Base-by-base conservation (phyloP, 257 asterid species). In the Osmanthus fragrans region DNA sequence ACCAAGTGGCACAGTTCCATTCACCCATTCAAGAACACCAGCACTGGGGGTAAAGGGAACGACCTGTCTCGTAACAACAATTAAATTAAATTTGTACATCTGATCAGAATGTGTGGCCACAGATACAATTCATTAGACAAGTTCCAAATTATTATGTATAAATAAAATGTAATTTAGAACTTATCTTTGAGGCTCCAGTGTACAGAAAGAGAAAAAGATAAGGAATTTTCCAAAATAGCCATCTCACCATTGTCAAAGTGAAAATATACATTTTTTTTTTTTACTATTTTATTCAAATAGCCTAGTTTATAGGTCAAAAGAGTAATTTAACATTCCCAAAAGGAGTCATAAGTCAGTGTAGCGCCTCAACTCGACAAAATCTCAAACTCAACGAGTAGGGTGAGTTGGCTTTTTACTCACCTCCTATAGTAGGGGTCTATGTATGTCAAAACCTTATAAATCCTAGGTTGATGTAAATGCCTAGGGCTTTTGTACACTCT, bases 11-110 rank as follows among this genome's bases (percentile, higher is more conserved):
- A 95, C 79, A 75, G 99, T 95, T 84, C 97, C 98, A 85, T 90
- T 92, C 78, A 95, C 99, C 99, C 99, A 95, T 87, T 95, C 99
- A 74, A 93, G 90, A 82, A 95, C 98, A 81, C 99, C 99, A 69
- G 99, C 99, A 86, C 98, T 93, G 45, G 99, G 99, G 82, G 99
- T 93, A 80, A 95, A 95, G 82, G 99, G 96, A 74, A 95, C 93
- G 34, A 95, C 99, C 99, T 95, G 88, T 83, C 75, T 49, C 85
- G 80, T 75, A 39, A 76, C 54, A 68, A 71, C 66, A 80, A 45
- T 54, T 45, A 40, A 79, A 45, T 70, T 49, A 49, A 70, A 65
- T 66, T 34, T n/a, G 64, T 49, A 25, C 9, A 64, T n/a, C 23
- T 71, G 65, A 56, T 60, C 37, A 60, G 69, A 76, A 23, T 51